Evolutionary conservation across 2,329 filamentous ascomycete species (phyloP), one percentile per base, ranked within the genome.

Genomic region (Fusarium neocosmosporiellum): DNA sequence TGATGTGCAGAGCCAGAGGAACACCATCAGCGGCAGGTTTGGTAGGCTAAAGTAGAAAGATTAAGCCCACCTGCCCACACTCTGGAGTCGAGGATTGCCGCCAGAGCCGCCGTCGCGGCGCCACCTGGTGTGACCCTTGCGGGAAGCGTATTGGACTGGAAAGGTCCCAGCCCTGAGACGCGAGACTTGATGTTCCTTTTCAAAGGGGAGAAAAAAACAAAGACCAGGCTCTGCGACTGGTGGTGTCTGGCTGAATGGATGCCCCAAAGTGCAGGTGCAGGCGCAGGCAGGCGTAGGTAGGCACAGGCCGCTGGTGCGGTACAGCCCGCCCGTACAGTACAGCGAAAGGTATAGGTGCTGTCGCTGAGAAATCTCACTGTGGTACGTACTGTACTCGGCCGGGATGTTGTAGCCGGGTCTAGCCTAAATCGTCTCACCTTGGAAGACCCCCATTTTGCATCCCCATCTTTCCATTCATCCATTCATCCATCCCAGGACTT

Each of bases 371-470:
- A 34, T 34, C 36, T 58, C 57, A 41, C 46, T 41, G 59, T 37
- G 54, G 27, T 61, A 43, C 50, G 50, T 63, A 62, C 36, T 66
- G 48, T 63, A 55, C 62, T 66, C 61, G 66, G 65, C 69, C 69
- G 69, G 75, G 67, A 60, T 67, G 58, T 14, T 24, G 37, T 65
- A 76, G 58, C 67, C 67, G 70, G 65, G 63, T 65, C 73, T 77
- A 77, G 67, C 72, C 75, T 66, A 69, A 76, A 69, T 74, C 37
- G 75, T 72, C 75, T 77, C 73, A 77, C 75, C 75, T 75, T 77
- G 68, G 59, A 60, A 18, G 43, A 46, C 58, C 48, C 41, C 63
- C 66, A 63, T 69, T 61, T 66, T 46, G 60, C 46, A 39, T 63
- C 55, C 41, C 57, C 58, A 54, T 46, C 46, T 50, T 66, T 71